These are phyloP conservation scores for Podospora appendiculata DNA, from an alignment of 495 filamentous ascomycete genomes.

Conservation along the genomic window DNA sequence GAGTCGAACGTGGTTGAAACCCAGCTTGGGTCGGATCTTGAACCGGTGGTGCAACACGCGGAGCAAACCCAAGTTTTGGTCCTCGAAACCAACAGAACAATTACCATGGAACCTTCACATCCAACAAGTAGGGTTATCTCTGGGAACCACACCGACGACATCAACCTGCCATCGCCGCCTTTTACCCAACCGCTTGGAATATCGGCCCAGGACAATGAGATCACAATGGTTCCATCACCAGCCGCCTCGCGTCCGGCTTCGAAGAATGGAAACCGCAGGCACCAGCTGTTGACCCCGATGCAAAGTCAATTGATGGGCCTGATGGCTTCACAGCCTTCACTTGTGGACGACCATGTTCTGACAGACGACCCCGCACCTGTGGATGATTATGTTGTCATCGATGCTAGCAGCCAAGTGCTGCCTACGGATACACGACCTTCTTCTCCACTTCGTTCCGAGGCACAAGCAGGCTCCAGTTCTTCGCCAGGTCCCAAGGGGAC, in stretches of 20 bases:
- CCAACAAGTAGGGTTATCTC: background rate
- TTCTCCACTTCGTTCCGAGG: too few relatives aligned
- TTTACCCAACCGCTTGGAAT: background rate
- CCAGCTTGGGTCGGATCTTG: background rate
- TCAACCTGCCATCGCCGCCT: background rate
- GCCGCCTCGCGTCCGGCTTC: background rate
- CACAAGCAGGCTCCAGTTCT: too few relatives aligned
- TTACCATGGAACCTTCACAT: background rate
- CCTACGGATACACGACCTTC: background rate
- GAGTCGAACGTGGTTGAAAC: background rate
- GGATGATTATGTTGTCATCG: background rate
- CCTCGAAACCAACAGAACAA: background rate
- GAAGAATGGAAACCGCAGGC: background rate
- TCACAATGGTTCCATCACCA: background rate
- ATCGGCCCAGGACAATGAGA: background rate
- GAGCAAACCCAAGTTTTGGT: background rate
- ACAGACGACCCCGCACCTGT: background rate
- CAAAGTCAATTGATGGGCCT: constrained; percentile 2
- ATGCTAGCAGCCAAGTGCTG: background rate
- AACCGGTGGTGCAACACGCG: background rate
- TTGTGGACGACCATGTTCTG: background rate
- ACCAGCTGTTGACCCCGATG: constrained; percentile 2
- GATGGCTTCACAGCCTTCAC: background rate
- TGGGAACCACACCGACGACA: background rate
- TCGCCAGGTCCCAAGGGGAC: too few relatives aligned